These are phyloP conservation scores for Guyanaporus albipodus DNA, from an alignment of 768 basidiomycete genomes.

Conservation along the genomic window DNA sequence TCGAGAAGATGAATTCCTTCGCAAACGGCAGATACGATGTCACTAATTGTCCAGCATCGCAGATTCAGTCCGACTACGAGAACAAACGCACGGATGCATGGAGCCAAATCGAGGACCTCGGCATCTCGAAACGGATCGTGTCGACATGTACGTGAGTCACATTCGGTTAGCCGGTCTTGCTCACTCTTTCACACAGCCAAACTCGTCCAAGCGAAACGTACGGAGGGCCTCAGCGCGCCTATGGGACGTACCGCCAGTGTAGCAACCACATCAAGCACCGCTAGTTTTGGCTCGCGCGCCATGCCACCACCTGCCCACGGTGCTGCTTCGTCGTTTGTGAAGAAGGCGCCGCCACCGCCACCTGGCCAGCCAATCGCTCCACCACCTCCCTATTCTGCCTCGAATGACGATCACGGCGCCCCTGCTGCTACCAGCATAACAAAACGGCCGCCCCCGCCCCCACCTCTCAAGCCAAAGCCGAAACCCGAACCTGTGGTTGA, in stretches of 20 bases:
- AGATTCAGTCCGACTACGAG: constrained; percentile 77
- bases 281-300: constrained; percentile 22
- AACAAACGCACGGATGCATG: constrained; percentile 79
- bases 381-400: constrained; percentile 37
- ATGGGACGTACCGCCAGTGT: constrained; percentile 29
- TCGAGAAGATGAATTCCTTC: constrained; percentile 91
- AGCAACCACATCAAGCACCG: constrained; percentile 25
- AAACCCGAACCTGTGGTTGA: constrained; percentile 57
- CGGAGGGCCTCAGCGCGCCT: constrained; percentile 34
- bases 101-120: constrained; percentile 71
- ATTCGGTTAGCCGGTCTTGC: not conserved
- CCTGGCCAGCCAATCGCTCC: constrained; percentile 36
- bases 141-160: constrained; percentile 67
- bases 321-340: constrained; percentile 33
- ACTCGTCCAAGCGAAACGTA: constrained; percentile 57
- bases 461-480: constrained; percentile 86
- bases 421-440: constrained; percentile 39
- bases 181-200: constrained; percentile 45
- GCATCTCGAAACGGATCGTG: constrained; percentile 77
- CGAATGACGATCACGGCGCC: constrained; percentile 17
- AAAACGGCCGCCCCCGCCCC: constrained; percentile 87
- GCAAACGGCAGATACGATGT: constrained; percentile 76
- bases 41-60: constrained; percentile 55
- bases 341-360: constrained; percentile 40
- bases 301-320: constrained; percentile 23